Evolutionary conservation across 2,329 filamentous ascomycete species (phyloP).

Genomic region (Fusarium pininemorale): DNA sequence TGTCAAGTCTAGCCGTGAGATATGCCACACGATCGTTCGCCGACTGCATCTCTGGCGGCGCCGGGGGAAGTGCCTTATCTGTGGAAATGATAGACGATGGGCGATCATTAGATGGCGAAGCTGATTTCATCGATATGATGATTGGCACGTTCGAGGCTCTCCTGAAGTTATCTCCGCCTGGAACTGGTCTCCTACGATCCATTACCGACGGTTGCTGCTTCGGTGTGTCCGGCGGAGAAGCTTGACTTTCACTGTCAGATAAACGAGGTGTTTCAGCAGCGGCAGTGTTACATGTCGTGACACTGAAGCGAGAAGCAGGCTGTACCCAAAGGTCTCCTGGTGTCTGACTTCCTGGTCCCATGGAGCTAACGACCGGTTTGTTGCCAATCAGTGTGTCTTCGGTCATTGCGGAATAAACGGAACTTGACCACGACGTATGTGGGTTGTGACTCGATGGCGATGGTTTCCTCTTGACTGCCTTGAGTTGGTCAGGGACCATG

Average conservation of each 20-base stretch:
- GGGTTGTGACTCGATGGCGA: conserved; percentile 46
- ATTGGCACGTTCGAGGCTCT: conserved; percentile 39
- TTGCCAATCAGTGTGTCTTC: conserved; percentile 28
- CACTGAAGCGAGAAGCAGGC: conserved; percentile 70
- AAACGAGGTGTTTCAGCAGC: conserved; percentile 41
- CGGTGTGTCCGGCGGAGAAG: conserved; percentile 39
- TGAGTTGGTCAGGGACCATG: conserved; percentile 43
- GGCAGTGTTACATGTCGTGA: conserved; percentile 68
- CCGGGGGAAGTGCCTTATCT: conserved; percentile 68
- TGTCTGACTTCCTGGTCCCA: conserved; percentile 22
- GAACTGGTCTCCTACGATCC: conserved; percentile 46
- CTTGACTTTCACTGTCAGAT: conserved; percentile 37
- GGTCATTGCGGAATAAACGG: conserved; percentile 48
- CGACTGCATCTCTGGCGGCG: conserved; percentile 66
- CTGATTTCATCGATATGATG: conserved; percentile 44
- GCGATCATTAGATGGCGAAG: conserved; percentile 31
- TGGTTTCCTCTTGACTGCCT: conserved; percentile 58
- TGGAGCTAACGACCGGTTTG: conserved; percentile 15
- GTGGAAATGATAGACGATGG: conserved; percentile 50
- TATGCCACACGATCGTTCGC: conserved; percentile 71
- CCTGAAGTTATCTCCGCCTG: conserved; percentile 36
- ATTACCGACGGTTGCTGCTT: conserved; percentile 41
- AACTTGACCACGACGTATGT: conserved; percentile 48
- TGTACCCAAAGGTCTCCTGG: conserved; percentile 56
- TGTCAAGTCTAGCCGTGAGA: conserved; percentile 72